A percentile compares a stretch with the other conserved stretches of the same genome.
phyloP scores from a whole-genome alignment of 352 stramenopile species.

The Aphanomyces stellatus region DNA sequence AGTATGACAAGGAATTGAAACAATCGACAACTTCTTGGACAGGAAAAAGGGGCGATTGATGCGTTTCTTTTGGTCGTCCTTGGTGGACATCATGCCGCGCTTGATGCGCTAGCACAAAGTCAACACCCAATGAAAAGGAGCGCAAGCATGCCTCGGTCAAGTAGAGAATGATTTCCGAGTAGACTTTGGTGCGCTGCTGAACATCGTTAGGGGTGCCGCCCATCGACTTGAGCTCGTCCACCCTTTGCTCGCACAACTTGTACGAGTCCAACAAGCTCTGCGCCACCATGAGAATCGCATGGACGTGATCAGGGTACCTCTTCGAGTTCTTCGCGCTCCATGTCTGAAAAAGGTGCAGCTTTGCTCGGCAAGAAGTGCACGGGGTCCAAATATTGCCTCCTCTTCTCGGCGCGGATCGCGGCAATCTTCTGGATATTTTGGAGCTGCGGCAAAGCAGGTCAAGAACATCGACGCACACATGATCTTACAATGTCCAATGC shows the following conservation, averaged over 20 bases:
- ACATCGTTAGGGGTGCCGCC: neutral
- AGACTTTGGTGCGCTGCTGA: neutral
- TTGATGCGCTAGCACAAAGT: conserved; percentile 7
- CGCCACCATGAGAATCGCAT: neutral
- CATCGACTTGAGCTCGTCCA: neutral
- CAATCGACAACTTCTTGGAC: neutral
- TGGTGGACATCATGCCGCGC: neutral
- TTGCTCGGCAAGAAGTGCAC: conserved; percentile 20
- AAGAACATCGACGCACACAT: neutral
- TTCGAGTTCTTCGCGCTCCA: conserved; percentile 18
- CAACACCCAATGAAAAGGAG: neutral
- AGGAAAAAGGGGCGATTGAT: conserved; percentile 10
- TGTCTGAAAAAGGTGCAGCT: conserved; percentile 3
- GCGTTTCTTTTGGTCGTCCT: conserved; percentile 9
- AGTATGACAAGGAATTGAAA: no score
- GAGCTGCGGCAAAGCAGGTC: neutral
- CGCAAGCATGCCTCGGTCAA: neutral
- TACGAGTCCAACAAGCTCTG: conserved; percentile 15
- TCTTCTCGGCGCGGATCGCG: neutral
- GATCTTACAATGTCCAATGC: conserved; percentile 15
- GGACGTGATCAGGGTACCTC: neutral
- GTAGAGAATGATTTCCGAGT: conserved; percentile 7
- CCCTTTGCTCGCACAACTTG: neutral
- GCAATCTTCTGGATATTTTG: conserved; percentile 12
- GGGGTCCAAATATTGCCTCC: conserved; percentile 5